Evolutionary conservation across 129 eudicot species (phyloP).

Genomic region (Apium graveolens): DNA sequence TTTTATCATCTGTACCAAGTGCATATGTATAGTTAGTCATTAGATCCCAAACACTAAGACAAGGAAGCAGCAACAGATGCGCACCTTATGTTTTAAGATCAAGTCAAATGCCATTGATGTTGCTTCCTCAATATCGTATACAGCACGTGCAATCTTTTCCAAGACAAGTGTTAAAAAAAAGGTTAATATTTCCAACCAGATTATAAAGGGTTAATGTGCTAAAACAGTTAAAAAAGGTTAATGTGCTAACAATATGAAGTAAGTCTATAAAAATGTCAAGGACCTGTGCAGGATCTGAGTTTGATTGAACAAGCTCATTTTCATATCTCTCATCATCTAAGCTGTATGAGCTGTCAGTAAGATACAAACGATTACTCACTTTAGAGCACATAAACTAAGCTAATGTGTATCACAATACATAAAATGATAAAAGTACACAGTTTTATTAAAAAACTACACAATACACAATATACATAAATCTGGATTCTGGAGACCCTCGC

Average conservation of each 20-base stretch:
- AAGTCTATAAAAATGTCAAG: slow-evolving; percentile 3
- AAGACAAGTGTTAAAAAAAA: slow-evolving; percentile 13
- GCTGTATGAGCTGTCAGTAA: slow-evolving; percentile 52
- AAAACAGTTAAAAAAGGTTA: neutral
- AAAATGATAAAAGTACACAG: neutral
- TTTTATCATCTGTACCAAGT: slow-evolving; percentile 65
- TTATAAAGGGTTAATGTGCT: neutral
- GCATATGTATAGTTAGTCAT: slow-evolving; percentile 11
- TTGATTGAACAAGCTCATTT: slow-evolving; percentile 59
- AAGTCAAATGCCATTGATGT: slow-evolving; percentile 72
- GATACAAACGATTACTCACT: neutral
- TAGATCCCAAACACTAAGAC: neutral
- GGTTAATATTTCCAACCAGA: neutral
- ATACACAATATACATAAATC: neutral
- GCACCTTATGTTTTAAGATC: slow-evolving; percentile 67
- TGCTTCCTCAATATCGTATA: slow-evolving; percentile 96
- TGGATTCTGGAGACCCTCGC: neutral
- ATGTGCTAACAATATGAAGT: neutral
- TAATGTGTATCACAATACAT: neutral
- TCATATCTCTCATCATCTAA: slow-evolving; percentile 69
- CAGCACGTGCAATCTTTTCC: slow-evolving; percentile 70
- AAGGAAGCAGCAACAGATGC: neutral
- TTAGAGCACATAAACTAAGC: neutral
- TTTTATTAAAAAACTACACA: neutral
- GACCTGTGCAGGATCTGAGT: slow-evolving; percentile 76